These are phyloP conservation scores for Mycena galopus DNA, from an alignment of 768 basidiomycete species.

Conservation along the genomic window DNA sequence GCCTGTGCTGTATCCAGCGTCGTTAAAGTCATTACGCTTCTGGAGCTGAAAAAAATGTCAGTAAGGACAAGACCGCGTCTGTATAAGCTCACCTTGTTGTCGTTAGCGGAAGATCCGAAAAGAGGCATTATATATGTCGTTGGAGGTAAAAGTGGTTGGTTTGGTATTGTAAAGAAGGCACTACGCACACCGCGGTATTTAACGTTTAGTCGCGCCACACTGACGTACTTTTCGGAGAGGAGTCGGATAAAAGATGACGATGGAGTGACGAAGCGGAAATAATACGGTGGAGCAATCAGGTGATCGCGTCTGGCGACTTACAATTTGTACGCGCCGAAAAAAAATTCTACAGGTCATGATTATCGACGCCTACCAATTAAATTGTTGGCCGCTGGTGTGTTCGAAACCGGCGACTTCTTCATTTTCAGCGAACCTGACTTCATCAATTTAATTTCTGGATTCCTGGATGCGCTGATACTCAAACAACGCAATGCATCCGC, in stretches of 20 bases:
- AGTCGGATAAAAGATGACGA: not conserved
- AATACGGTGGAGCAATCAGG: not conserved
- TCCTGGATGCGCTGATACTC: not conserved
- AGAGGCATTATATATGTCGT: constrained; percentile 22
- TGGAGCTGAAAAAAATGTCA: constrained; percentile 15
- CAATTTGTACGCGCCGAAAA: no score
- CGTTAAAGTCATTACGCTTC: constrained; percentile 5
- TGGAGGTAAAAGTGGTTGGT: not conserved
- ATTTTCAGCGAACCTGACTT: no score
- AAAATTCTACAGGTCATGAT: no score
- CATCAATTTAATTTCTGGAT: not conserved
- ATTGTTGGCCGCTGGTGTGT: no score
- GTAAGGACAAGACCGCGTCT: not conserved
- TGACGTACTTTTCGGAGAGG: constrained; percentile 20
- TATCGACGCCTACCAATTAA: no score
- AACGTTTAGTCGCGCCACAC: constrained; percentile 10
- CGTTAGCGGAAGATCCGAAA: constrained; percentile 18
- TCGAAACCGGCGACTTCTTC: no score
- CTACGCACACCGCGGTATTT: not conserved
- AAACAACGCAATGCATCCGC: constrained; percentile 3
- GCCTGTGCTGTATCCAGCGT: not conserved
- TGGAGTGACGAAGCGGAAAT: not conserved
- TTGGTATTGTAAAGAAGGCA: not conserved
- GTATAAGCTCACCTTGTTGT: constrained; percentile 12
- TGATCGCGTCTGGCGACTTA: no score